Conservation (phyloP, 768 basidiomycete species). For the Russula brevipes region DNA sequence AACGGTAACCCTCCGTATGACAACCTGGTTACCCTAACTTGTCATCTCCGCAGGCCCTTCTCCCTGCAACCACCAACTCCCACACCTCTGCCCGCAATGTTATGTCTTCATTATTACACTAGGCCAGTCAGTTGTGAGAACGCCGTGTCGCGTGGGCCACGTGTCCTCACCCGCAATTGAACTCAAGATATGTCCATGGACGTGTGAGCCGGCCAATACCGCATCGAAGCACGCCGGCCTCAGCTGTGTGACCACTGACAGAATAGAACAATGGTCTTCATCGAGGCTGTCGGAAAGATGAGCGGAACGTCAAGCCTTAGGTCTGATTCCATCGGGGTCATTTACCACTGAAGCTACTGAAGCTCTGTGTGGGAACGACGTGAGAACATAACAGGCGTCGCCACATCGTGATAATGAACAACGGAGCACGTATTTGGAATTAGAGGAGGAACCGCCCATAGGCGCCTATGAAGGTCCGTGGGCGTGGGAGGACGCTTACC, state of each 20-base stretch:
- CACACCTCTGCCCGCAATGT: not conserved
- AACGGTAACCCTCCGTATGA: slow-evolving; percentile 2
- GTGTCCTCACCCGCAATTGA: not conserved
- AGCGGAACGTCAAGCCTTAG: no score
- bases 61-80: not conserved
- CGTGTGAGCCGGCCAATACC: slow-evolving; percentile 1
- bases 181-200: not conserved
- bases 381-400: not conserved
- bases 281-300: no score
- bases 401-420: not conserved
- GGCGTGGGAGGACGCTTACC: no score
- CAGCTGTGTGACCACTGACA: not conserved
- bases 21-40: not conserved
- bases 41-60: not conserved
- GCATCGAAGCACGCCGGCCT: not conserved
- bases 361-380: not conserved
- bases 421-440: not conserved
- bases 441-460: no score
- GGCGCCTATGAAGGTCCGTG: no score
- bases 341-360: no score
- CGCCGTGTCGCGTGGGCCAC: slow-evolving; percentile 2
- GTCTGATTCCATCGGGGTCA: no score
- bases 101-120: not conserved
- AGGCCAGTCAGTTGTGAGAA: slow-evolving; percentile 7
- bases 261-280: no score